Base-by-base conservation (phyloP, 1,139 yeast genomes). In the Martiniozyma asiatica region DNA sequence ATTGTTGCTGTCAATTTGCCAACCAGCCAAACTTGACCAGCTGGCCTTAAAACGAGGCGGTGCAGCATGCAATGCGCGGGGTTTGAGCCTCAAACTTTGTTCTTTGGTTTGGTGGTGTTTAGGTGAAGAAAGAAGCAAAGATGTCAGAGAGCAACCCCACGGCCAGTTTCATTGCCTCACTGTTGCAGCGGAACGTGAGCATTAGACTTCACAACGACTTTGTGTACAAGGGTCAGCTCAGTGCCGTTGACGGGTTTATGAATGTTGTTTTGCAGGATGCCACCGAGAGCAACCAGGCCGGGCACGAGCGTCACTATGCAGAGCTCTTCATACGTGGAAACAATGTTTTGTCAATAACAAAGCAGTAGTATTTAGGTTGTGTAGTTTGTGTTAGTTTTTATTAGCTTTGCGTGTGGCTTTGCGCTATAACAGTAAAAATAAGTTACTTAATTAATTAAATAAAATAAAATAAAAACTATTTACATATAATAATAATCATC, bases 181-280 rank as follows among this genome's bases (percentile, higher is more conserved):
- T 89, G 40, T 74, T 81, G 24, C 94, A 95, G 25, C 68, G 75
- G 35, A 63, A 71, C 17, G 97, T 89, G 22, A 62, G 74, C 29
- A 96, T 92, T 18, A 84, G 81, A 52, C 68, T 87, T 35, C 74
- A 77, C 51, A 81, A 92, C 24, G 97, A 96, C 10, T 73, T 87
- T 37, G 82, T 81, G 40, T 89, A 85, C 55, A 68, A 63, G 27
- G 82, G 81, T 47, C 47, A 39, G 6, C 65, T 89, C 36, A 92
- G 82, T 45, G 81, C 95, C 29, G 87, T 89, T 34, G 99, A 89
- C 51, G 97, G 98, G 11, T 92, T 76, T 58, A 87, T 89, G 96
- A 92, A 92, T 56, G 78, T 89, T 33, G 94, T 89, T 5, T 64
- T 89, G 45, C 85, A 79, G 36, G 68, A 74, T 32, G 74, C 94